Conservation (phyloP, 306 rosid genomes). For the Crataegus laevigata region DNA sequence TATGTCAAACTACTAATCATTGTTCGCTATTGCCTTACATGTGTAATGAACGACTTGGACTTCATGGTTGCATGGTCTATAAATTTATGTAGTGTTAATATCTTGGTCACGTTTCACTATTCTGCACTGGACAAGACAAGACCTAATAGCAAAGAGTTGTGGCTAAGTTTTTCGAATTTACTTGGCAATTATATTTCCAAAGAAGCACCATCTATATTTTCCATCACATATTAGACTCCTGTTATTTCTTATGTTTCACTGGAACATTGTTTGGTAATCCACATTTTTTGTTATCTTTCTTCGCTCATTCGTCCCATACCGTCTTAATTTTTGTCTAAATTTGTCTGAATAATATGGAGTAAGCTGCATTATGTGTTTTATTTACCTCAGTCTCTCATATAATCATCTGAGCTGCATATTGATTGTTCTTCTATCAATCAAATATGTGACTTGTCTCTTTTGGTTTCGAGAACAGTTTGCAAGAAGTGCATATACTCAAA, state of each 20-base stretch:
- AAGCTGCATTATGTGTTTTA: background rate
- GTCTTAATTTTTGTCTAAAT: background rate
- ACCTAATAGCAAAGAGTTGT: background rate
- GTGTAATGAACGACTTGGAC: background rate
- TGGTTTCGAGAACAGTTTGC: conserved; percentile 49
- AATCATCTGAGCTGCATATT: background rate
- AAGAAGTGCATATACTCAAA: conserved; percentile 54
- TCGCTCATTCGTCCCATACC: background rate
- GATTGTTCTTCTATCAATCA: background rate
- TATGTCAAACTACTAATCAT: background rate
- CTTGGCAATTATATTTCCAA: background rate
- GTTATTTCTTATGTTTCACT: background rate
- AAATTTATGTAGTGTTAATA: background rate
- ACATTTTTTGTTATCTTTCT: background rate
- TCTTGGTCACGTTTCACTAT: background rate
- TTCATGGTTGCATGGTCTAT: background rate
- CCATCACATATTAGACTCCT: background rate
- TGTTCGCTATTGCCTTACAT: background rate
- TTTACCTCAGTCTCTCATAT: background rate
- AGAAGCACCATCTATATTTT: background rate
- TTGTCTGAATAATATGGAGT: background rate
- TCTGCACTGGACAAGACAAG: background rate
- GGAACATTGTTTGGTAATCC: background rate
- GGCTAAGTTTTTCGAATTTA: background rate
- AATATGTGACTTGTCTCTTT: background rate